These are phyloP conservation scores for Lactarius hatsudake DNA, from an alignment of 768 basidiomycete genomes.

Conservation along the genomic window DNA sequence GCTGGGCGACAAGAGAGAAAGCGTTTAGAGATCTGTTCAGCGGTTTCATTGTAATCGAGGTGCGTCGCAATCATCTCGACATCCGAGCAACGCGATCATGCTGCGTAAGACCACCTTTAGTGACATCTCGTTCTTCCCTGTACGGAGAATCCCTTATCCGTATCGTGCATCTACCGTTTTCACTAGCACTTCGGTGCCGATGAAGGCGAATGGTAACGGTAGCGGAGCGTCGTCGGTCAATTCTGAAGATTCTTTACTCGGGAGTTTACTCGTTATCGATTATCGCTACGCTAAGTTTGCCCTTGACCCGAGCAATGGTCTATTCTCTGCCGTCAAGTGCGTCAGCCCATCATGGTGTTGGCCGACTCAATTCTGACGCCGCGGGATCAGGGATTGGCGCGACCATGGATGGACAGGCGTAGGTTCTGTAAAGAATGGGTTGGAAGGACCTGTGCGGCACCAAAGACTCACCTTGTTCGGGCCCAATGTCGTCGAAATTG, in stretches of 20 bases:
- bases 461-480: conserved; percentile 80
- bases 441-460: conserved; percentile 49
- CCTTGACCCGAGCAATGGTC: conserved; percentile 76
- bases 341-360: conserved; percentile 25
- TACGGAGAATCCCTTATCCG: conserved; percentile 67
- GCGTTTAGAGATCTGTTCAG: conserved; percentile 69
- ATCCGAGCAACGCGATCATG: conserved; percentile 30
- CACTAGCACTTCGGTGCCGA: conserved; percentile 34
- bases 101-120: conserved; percentile 70
- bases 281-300: conserved; percentile 93
- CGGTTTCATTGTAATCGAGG: conserved; percentile 89
- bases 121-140: conserved; percentile 74
- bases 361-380: not conserved
- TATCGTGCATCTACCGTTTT: conserved; percentile 83
- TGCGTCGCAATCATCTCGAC: conserved; percentile 38
- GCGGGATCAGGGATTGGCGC: conserved; percentile 74
- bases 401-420: conserved; percentile 70
- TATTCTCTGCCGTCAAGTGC: conserved; percentile 80
- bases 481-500: conserved; percentile 83
- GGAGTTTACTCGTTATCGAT: conserved; percentile 67
- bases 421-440: conserved; percentile 60
- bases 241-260: conserved; percentile 39
- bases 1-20: conserved; percentile 78
- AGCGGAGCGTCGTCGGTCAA: conserved; percentile 35
- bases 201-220: conserved; percentile 22